Base-by-base conservation (phyloP, 257 asterid genomes). In the Rehmannia glutinosa region DNA sequence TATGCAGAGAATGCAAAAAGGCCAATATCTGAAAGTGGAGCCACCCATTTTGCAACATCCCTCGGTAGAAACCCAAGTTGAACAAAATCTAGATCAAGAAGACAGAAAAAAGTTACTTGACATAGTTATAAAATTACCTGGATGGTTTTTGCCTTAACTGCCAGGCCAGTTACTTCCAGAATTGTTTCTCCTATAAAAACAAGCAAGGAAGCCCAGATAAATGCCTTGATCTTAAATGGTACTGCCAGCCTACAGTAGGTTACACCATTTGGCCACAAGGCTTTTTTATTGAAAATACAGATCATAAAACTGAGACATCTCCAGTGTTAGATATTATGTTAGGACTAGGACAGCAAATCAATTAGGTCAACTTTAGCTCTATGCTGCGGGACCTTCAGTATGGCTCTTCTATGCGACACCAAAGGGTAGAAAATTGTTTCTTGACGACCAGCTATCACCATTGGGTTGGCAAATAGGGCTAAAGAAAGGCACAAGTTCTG, bases 51-150 rank as follows among this genome's bases (percentile, higher is more conserved):
- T 52, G 90, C 97, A 58, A 85, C 45, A 80, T 73, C 76, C 77
- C 83, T 82, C 1, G 96, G 96, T 62, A 88, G 88, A 82, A 91
- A 91, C 25, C 96, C 98, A 71, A 91, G 83, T 74, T 91, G 95
- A 54, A 91, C 78, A 57, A 66, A 82, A 81, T 84, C 95, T 88
- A 71, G 57, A 58, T 68, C 71, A 74, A 72, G 63, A 65, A 46
- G 65, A 63, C 60, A 74, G 54, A 36, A 62, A 52, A 62, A 24
- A 30, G 73, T 55, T 60, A 74, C 50, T 52, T 17, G 33, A 27
- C 30, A 66, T 46, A 55, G 28, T 71, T 62, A 49, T 19, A 57
- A 50, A 11, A 51, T 33, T 71, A 25, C 35, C 30, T 24, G 13
- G 54, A 21, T 21, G 32, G 60, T 39, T 49, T 62, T 50, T 16